A percentile compares a stretch with the other conserved stretches of the same genome.
These are phyloP conservation scores for Termitomyces sp. DNA, from an alignment of 768 basidiomycete species.

Conservation along the genomic window DNA sequence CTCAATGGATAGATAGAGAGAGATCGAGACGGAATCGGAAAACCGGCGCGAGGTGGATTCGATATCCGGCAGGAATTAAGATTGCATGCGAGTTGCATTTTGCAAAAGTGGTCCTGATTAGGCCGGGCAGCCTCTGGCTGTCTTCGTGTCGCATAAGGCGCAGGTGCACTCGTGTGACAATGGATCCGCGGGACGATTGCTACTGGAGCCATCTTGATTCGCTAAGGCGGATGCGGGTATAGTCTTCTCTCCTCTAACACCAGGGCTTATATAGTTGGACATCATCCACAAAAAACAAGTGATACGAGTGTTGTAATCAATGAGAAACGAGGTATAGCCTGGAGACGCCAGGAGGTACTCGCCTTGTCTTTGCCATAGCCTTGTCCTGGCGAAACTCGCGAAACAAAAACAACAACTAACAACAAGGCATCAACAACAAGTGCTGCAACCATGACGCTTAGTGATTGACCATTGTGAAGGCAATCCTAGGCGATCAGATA, in stretches of 20 bases:
- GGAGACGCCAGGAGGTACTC: conserved; percentile 5
- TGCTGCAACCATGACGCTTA: neutral
- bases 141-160: conserved; percentile 3
- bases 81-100: conserved; percentile 23
- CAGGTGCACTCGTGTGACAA: neutral
- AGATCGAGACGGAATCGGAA: conserved; percentile 26
- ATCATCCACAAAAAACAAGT: conserved; percentile 4
- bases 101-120: conserved; percentile 14
- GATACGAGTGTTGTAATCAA: conserved; percentile 11
- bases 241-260: neutral
- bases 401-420: conserved; percentile 15
- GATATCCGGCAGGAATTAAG: conserved; percentile 24
- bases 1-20: conserved; percentile 16
- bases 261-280: conserved; percentile 8
- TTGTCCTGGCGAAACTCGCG: neutral
- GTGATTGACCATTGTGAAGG: neutral
- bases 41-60: conserved; percentile 25
- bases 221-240: neutral
- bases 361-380: conserved; percentile 8
- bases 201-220: conserved; percentile 4
- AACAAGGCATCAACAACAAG: conserved; percentile 13
- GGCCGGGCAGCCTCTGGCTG: neutral
- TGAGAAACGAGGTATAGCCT: conserved; percentile 9
- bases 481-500: neutral
- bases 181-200: conserved; percentile 1